Evolutionary conservation across 306 rosid species (phyloP), one percentile per base, ranked within the genome.

Genomic region (Quercus alba): DNA sequence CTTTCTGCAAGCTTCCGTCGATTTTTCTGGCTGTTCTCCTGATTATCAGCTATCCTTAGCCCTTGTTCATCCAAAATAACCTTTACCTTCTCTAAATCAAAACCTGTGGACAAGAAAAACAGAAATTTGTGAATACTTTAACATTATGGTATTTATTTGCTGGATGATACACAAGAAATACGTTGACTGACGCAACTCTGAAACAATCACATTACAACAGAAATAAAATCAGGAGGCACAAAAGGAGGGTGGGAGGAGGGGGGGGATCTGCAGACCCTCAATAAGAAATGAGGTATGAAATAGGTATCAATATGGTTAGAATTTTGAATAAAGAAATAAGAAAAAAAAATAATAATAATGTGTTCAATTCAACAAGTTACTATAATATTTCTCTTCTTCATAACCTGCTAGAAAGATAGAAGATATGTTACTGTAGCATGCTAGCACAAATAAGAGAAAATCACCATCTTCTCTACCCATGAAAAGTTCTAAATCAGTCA

Each of bases 21-120:
- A 78, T 95, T 95, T 82, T 93, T 95, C 91, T 90, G 98, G 91
- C 99, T 95, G 81, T 93, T 95, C 66, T 95, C 99, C 86, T 95
- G 99, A 81, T 95, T 95, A 78, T 93, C 98, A 4, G 97, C 96
- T 79, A 95, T 93, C 66, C 91, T 89, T 77, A 93, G 93, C 82
- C 99, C 98, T 83, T 95, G 99, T 70, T 93, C 98, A 86, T 95
- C 99, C 91, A 95, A 72, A 35, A 88, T 74, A 9, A 89, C 84
- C 81, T 90, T 93, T 86, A 93, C 99, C 89, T 89, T 93, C 93
- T 95, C 99, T 79, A 93, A 86, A 80, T 95, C 98, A 86, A 95
- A 95, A 70, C 91, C 97, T 95, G 91, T n/a, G 62, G 75, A 70
- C 14, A 38, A 57, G 26, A 84, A 55, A 21, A 52, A 2, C 23